These are phyloP conservation scores for Alternaria brassicicola DNA, from an alignment of 2,329 filamentous ascomycete species.

Conservation along the genomic window DNA sequence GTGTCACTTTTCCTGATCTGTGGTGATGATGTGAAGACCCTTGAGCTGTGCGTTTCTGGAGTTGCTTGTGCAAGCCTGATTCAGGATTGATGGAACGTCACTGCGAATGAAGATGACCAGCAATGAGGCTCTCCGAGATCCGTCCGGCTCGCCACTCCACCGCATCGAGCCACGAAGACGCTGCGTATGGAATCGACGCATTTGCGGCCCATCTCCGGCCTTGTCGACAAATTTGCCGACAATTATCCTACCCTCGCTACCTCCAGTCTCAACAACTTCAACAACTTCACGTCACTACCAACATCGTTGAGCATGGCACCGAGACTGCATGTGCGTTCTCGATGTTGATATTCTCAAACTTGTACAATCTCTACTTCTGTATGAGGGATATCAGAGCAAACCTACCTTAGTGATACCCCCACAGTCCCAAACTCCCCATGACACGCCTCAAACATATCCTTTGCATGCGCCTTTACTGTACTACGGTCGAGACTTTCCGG, in stretches of 20 bases:
- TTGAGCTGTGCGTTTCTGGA: background rate
- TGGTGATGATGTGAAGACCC: background rate
- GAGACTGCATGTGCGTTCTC: too few relatives aligned
- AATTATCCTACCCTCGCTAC: constrained; percentile 12
- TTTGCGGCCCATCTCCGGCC: constrained; percentile 7
- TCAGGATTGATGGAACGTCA: background rate
- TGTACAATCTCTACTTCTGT: too few relatives aligned
- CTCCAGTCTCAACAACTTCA: constrained; percentile 9
- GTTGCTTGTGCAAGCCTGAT: too few relatives aligned
- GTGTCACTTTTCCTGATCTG: background rate
- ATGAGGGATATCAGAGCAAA: too few relatives aligned
- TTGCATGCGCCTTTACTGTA: background rate
- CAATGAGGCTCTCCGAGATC: constrained; percentile 1
- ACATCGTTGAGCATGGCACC: too few relatives aligned
- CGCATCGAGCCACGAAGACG: constrained; percentile 2
- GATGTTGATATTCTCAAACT: too few relatives aligned
- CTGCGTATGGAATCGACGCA: constrained; percentile 10
- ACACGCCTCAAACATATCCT: too few relatives aligned
- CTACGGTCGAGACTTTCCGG: background rate
- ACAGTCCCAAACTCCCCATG: too few relatives aligned
- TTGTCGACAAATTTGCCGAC: constrained; percentile 18
- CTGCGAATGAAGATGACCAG: background rate
- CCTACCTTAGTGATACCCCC: too few relatives aligned
- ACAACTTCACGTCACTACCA: background rate
- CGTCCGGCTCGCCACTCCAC: constrained; percentile 4